These are phyloP conservation scores for Sclerotinia sclerotiorum DNA, from an alignment of 2,329 filamentous ascomycete species.

Conservation along the genomic window DNA sequence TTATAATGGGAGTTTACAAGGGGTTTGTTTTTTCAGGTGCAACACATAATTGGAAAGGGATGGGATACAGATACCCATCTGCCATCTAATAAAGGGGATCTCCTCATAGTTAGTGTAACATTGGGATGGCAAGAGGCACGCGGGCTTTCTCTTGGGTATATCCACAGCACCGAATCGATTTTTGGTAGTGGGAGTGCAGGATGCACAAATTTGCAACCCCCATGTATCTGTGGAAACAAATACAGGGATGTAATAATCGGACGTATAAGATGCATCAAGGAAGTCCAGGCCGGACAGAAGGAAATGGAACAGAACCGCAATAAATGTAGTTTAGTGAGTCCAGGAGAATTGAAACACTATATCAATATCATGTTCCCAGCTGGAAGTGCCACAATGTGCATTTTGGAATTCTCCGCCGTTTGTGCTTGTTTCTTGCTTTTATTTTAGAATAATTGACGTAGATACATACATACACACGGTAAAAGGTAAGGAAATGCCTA, in stretches of 20 bases:
- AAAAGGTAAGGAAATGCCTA: not conserved
- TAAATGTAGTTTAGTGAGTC: not conserved
- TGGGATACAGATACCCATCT: constrained; percentile 14
- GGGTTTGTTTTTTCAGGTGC: not conserved
- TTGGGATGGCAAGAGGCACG: constrained; percentile 17
- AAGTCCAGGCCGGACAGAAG: not conserved
- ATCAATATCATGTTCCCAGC: not conserved
- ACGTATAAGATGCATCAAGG: not conserved
- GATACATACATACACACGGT: not conserved
- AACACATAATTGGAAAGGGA: constrained; percentile 13
- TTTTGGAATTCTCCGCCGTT: too few relatives aligned
- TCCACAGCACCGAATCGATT: not conserved
- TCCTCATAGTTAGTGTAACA: constrained; percentile 4
- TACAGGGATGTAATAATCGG: not conserved
- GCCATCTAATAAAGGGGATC: constrained; percentile 3
- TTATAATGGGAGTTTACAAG: constrained; percentile 12
- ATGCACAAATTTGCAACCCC: constrained; percentile 3
- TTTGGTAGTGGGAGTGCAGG: not conserved
- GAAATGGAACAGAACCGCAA: not conserved
- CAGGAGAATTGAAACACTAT: not conserved
- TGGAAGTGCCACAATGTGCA: not conserved
- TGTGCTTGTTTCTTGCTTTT: not conserved
- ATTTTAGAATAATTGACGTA: not conserved
- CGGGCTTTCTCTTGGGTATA: constrained; percentile 8
- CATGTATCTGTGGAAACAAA: constrained; percentile 1